Conservation (phyloP, 768 basidiomycete genomes). For the Tulasnella sp. region DNA sequence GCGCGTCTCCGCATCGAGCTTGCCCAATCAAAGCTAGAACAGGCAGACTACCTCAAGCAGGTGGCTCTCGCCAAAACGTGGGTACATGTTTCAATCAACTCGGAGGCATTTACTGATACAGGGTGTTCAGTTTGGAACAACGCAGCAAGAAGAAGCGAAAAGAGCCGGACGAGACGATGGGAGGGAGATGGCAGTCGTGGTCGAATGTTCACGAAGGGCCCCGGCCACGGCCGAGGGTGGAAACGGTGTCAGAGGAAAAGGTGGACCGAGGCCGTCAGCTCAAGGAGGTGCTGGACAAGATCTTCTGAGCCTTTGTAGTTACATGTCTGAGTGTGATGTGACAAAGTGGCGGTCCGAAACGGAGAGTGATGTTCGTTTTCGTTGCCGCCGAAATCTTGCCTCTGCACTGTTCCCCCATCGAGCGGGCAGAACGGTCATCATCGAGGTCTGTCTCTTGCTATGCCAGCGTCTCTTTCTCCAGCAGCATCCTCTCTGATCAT, state of each 20-base stretch:
- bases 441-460: constrained; percentile 43
- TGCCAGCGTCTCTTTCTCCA: constrained; percentile 4
- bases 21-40: constrained; percentile 74
- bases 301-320: background rate
- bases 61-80: constrained; percentile 62
- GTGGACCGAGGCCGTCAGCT: background rate
- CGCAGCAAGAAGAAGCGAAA: constrained; percentile 32
- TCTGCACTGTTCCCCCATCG: too few species aligned
- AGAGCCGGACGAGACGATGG: background rate
- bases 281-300: constrained; percentile 3
- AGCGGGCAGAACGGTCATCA: too few species aligned
- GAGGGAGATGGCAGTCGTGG: background rate
- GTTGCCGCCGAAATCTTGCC: too few species aligned
- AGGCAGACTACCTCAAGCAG: constrained; percentile 83
- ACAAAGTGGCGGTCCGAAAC: too few species aligned
- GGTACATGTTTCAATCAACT: background rate
- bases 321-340: background rate
- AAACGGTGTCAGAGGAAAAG: constrained; percentile 8
- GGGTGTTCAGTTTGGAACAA: background rate
- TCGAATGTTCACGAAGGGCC: constrained; percentile 31
- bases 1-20: constrained; percentile 88
- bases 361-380: too few species aligned
- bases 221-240: constrained; percentile 22
- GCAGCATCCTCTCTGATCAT: constrained; percentile 31
- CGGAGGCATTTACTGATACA: background rate